Percentiles rank a stretch among this genome's conserved stretches.
Evolutionary conservation across 23 red algal species (phyloP).

Genomic region (Gracilaria domingensis): DNA sequence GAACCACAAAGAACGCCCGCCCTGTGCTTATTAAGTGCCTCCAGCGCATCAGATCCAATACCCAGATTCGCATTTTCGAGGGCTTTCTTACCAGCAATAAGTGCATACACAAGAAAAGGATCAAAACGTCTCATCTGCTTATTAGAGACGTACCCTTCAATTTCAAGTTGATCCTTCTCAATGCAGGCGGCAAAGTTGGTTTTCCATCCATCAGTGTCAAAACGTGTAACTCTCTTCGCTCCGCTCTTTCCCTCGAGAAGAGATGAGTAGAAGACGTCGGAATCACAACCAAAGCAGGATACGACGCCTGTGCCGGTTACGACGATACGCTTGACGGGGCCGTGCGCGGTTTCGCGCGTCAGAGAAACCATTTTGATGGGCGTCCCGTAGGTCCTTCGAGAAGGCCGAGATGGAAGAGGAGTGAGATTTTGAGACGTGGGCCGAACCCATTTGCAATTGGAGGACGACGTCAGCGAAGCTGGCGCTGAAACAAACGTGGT

Average conservation of each 20-base stretch:
- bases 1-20: constrained; percentile 85
- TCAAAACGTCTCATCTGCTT: constrained; percentile 88
- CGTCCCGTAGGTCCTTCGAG: neutral
- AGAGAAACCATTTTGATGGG: constrained; percentile 41
- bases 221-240: constrained; percentile 66
- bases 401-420: neutral
- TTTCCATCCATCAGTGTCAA: constrained; percentile 79
- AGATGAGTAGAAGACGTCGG: constrained; percentile 86
- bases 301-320: constrained; percentile 95
- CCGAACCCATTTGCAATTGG: constrained; percentile 6
- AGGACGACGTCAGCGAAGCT: neutral
- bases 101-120: constrained; percentile 85
- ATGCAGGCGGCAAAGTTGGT: constrained; percentile 91
- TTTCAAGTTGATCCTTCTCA: constrained; percentile 50
- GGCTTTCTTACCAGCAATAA: constrained; percentile 88
- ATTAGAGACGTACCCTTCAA: constrained; percentile 64
- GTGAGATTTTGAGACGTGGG: neutral
- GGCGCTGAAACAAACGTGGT: constrained; percentile 19
- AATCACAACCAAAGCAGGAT: constrained; percentile 95
- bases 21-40: constrained; percentile 78
- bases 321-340: constrained; percentile 87
- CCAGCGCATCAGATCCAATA: constrained; percentile 64
- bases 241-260: constrained; percentile 94
- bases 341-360: constrained; percentile 52
- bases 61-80: constrained; percentile 83